Base-by-base conservation (phyloP, 139 green algal species). In the Asterochloris erici region DNA sequence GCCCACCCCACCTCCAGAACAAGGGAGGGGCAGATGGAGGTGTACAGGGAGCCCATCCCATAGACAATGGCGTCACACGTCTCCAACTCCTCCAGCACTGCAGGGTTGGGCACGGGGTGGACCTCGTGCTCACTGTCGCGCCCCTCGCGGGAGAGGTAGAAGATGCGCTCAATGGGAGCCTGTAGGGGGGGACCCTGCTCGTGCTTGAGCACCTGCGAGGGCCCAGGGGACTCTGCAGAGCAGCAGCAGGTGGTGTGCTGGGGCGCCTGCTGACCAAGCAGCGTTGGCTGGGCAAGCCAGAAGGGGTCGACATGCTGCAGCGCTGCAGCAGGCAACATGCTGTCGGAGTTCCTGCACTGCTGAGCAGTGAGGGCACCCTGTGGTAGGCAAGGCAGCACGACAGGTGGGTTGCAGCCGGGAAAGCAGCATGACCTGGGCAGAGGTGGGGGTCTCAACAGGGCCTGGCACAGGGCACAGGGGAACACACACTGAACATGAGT, bases 21-120 rank as follows among this genome's bases (percentile, higher is more conserved):
- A 27, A 99, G 88, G 28, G 88, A 94, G 24, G 97, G 97, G 83
- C 91, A 95, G 84, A 99, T 96, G 87, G 89, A 96, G 54, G 97
- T 99, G 91, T 98, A 99, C 1, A 99, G 90, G 1, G 94, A 98
- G 68, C 97, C 97, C 91, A 99, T 98, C 87, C 94, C 97, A 79
- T 98, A 99, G 10, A 99, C 83, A 28, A 99, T 84, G 12, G 89
- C 94, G 70, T 99, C 94, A 2, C 91, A 89, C 0, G 75, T 28
- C 21, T 79, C 63, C 12, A 99, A 60, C 78, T 96, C 85, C 15
- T 76, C 17, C 29, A 93, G 82, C 69, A 91, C 87, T 9, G 79
- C 74, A 0, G 91, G 90, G 87, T 99, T 99, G 76, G 94, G 89
- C 0, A 79, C 68, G 10, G 95, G 95, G 27, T 91, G 93, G 63